Base-by-base conservation (phyloP, 331 rosid species). In the Malus hybrid region DNA sequence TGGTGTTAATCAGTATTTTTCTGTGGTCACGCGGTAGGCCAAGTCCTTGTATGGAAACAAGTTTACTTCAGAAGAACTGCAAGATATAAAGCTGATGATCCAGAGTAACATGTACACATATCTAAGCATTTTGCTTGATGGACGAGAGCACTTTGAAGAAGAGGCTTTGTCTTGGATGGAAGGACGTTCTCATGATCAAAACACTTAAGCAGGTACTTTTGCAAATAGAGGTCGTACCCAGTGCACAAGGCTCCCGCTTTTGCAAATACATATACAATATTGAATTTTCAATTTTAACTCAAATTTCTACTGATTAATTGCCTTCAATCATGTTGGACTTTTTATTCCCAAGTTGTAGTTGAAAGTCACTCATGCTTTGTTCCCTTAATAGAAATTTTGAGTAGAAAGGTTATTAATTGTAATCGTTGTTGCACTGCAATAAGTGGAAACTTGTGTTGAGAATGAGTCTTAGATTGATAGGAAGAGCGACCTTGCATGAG, bases 61-160 rank as follows among this genome's bases (percentile, higher is more conserved):
- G 63, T 95, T 90, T 80, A 80, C 80, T 70, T 82, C 63, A 56
- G 97, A 92, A 86, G 99, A 95, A 75, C 75, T 85, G 68, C 88
- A 82, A 81, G 97, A 92, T 64, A 84, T 92, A 60, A 92, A 95
- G 85, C 78, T 90, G 85, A 95, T 95, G 99, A 92, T 95, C 77
- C 96, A 95, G 77, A 95, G 97, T 82, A 92, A 90, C 81, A 86
- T 95, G 93, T 95, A 95, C 82, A 95, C 83, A 81, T 95, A 95
- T 84, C 93, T 95, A 66, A 95, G 99, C 84, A 90, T 89, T 87
- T 78, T 95, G 77, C 97, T 95, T 22, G 97, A 95, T 81, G 99
- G 99, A 71, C 89, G 93, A 74, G 99, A 95, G 80, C 97, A 96
- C 50, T 95, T 95, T 69, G 97, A 95, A 89, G 99, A 95, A 83